Percentiles rank a stretch among this genome's conserved stretches.
phyloP scores from a whole-genome alignment of 257 asterid species.

The Ballota nigra region DNA sequence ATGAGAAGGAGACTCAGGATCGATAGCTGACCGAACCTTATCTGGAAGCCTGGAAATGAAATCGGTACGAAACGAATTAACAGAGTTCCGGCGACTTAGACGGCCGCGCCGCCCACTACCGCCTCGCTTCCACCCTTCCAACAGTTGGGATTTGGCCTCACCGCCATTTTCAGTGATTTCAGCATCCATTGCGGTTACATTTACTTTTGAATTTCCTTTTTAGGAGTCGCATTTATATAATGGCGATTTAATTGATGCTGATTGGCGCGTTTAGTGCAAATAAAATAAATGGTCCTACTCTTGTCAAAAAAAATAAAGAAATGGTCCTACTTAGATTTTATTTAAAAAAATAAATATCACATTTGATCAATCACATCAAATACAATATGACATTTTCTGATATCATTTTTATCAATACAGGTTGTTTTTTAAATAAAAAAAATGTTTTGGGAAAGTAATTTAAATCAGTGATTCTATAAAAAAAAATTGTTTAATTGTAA shows the following conservation, averaged over 20 bases:
- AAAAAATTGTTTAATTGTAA: too few relatives aligned
- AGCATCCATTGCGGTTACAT: slow-evolving; percentile 32
- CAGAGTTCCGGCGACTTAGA: slow-evolving; percentile 64
- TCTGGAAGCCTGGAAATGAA: slow-evolving; percentile 67
- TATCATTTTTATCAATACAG: too few relatives aligned
- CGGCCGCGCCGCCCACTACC: slow-evolving; percentile 52
- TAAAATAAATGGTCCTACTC: too few relatives aligned
- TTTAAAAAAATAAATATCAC: too few relatives aligned
- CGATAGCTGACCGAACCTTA: slow-evolving; percentile 57
- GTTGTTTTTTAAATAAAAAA: too few relatives aligned
- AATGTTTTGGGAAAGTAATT: too few relatives aligned
- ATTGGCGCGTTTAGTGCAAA: background rate
- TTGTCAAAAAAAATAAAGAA: too few relatives aligned
- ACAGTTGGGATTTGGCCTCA: slow-evolving; percentile 42
- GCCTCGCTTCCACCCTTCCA: slow-evolving; percentile 39
- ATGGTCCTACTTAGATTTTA: too few relatives aligned
- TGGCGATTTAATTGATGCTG: background rate
- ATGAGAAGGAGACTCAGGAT: slow-evolving; percentile 50
- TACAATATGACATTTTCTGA: too few relatives aligned
- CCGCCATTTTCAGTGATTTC: slow-evolving; percentile 10
- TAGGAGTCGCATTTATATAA: background rate
- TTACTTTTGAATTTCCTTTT: background rate
- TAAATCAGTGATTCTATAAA: too few relatives aligned
- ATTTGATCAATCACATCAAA: too few relatives aligned
- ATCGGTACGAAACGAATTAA: slow-evolving; percentile 52